A percentile compares a stretch with the other conserved stretches of the same genome.
These are phyloP conservation scores for Colletotrichum tabaci DNA, from an alignment of 2,329 filamentous ascomycete species.

Conservation along the genomic window DNA sequence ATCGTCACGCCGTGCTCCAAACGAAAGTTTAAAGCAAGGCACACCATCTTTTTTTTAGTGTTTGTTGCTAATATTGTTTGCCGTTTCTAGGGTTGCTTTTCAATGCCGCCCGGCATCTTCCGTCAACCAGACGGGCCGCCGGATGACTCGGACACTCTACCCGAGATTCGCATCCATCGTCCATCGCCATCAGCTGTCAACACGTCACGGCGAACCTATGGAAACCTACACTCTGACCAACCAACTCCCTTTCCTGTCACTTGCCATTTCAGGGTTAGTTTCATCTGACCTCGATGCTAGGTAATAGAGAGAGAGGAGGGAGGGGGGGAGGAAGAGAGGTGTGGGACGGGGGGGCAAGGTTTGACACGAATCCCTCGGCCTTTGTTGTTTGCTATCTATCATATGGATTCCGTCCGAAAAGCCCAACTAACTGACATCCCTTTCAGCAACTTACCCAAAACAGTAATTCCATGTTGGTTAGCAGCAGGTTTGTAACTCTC, in stretches of 20 bases:
- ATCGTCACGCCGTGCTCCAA: neutral
- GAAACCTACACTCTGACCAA: neutral
- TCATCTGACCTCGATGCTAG: neutral
- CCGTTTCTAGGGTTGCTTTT: too few relatives aligned
- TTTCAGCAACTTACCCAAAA: neutral
- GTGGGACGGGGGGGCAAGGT: neutral
- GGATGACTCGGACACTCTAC: neutral
- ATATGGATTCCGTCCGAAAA: slow-evolving; percentile 8
- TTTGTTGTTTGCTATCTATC: neutral
- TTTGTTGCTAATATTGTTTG: too few relatives aligned
- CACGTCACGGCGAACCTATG: slow-evolving; percentile 8
- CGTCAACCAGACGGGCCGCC: neutral
- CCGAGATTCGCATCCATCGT: neutral
- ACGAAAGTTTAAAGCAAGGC: neutral
- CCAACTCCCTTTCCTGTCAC: neutral
- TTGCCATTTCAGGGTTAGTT: neutral
- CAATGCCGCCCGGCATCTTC: neutral
- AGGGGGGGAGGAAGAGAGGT: too few relatives aligned
- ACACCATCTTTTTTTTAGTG: neutral
- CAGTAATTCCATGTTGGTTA: neutral
- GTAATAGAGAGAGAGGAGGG: neutral
- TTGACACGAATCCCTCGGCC: neutral
- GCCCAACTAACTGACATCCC: neutral
- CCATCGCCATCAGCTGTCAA: neutral
- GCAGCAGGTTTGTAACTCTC: neutral